Percentiles rank a stretch among this genome's conserved stretches.
Conservation (phyloP, 2,329 filamentous ascomycete species). For the Cladosporium sp. region DNA sequence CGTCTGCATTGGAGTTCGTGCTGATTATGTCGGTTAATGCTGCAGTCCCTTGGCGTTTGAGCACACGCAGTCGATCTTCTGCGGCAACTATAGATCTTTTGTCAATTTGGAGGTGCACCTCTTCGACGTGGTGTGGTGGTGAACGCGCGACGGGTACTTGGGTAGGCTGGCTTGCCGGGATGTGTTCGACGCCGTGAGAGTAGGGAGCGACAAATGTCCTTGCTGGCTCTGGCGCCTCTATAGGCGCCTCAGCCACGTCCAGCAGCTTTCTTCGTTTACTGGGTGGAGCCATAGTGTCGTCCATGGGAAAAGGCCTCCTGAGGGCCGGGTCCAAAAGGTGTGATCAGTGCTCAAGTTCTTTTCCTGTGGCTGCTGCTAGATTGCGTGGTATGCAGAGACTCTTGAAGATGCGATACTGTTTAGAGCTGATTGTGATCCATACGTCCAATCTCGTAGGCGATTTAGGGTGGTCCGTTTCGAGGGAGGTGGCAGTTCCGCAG, state of each 20-base stretch:
- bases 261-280: slow-evolving; percentile 25
- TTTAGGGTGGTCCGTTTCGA: slow-evolving; percentile 9
- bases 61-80: slow-evolving; percentile 16
- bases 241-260: slow-evolving; percentile 6
- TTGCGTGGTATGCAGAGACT: not conserved
- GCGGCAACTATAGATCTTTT: slow-evolving; percentile 10
- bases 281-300: slow-evolving; percentile 27
- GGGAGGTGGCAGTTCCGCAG: slow-evolving; percentile 23
- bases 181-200: slow-evolving; percentile 17
- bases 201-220: not conserved
- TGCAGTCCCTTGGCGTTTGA: slow-evolving; percentile 23
- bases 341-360: not conserved
- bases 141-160: slow-evolving; percentile 2
- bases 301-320: slow-evolving; percentile 15
- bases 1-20: slow-evolving; percentile 8
- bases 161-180: not conserved
- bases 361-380: not conserved
- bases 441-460: not conserved
- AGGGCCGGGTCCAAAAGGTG: not conserved
- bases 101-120: slow-evolving; percentile 20
- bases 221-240: slow-evolving; percentile 9
- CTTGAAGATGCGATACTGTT: not conserved
- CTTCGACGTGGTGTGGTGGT: slow-evolving; percentile 20
- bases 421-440: not conserved
- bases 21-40: slow-evolving; percentile 8